Evolutionary conservation across 2,329 filamentous ascomycete species (phyloP), one percentile per base, ranked within the genome.

Genomic region (Epichloe elymi): DNA sequence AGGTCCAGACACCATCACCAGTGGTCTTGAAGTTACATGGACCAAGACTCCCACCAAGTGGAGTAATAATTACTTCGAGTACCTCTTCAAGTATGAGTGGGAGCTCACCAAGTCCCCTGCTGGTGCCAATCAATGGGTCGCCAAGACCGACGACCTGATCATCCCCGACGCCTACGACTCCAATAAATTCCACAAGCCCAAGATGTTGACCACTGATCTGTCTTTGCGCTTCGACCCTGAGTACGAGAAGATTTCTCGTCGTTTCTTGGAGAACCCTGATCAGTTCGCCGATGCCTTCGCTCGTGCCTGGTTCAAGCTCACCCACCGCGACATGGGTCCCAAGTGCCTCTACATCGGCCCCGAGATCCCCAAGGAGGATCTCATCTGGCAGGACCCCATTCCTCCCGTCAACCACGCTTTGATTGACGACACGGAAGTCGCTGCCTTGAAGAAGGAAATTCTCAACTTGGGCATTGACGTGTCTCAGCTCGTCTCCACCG

Each of bases 291-390:
- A 88, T 54, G 81, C 77, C 8, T 90, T 89, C 61, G 73, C 76
- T 20, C 78, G 79, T 47, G 86, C 86, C 14, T 90, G 86, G 86
- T 90, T 87, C 78, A 89, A 90, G 79, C 77, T 90, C 41, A 74
- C 85, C 36, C 86, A 90, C 71, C 85, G 86, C 70, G 86, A 89
- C 65, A 78, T 90, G 70, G 86, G 86, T 15, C 86, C 86, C 42
- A 72, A 78, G 50, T 64, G 75, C 23, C 83, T 83, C 63, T 89
- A 85, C 73, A 61, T 88, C 45, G 86, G 86, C 33, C 85, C 86
- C 1, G 86, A 90, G 67, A 73, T 87, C 17, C 85, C 86, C 46
- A 70, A 74, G 49, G 83, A 89, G 72, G 71, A 74, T 12, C 72
- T 84, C n/a, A 61, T 80, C 60, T 90, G 86, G 86, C 83, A 89